phyloP scores from a whole-genome alignment of 148 eudicot genomes.

The Chenopodium quinoa region DNA sequence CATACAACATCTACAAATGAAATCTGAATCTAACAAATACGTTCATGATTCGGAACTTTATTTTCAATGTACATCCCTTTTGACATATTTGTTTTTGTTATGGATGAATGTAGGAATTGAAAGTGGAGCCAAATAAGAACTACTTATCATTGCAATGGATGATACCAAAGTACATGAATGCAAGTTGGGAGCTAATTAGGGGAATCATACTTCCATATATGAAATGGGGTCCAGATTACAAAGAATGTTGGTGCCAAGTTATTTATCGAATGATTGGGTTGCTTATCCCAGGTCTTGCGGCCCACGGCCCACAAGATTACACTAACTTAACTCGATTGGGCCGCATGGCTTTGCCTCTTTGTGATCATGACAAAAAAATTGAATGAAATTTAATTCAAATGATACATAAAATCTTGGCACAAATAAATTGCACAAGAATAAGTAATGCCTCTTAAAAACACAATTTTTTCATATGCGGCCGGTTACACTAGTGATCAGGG shows the following conservation, averaged over 20 bases:
- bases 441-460: too few relatives aligned
- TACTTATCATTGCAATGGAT: constrained; percentile 56
- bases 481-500: too few relatives aligned
- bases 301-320: constrained; percentile 75
- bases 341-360: constrained; percentile 3
- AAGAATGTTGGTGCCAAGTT: constrained; percentile 47
- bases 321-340: constrained; percentile 55
- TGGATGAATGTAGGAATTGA: constrained; percentile 34
- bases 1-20: too few relatives aligned
- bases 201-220: constrained; percentile 43
- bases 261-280: constrained; percentile 47
- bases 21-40: too few relatives aligned
- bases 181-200: constrained; percentile 68
- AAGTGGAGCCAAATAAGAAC: constrained; percentile 79
- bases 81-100: too few relatives aligned
- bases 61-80: too few relatives aligned
- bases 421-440: too few relatives aligned
- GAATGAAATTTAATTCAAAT: not conserved
- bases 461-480: too few relatives aligned
- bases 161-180: constrained; percentile 51
- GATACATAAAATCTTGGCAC: too few relatives aligned
- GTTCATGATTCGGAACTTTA: too few relatives aligned
- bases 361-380: not conserved
- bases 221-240: constrained; percentile 46
- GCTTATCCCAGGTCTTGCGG: constrained; percentile 55